Evolutionary conservation across 1,284 basidiomycete genomes (phyloP), one percentile per base, ranked within the genome.

Genomic region (Tremellales sp.): DNA sequence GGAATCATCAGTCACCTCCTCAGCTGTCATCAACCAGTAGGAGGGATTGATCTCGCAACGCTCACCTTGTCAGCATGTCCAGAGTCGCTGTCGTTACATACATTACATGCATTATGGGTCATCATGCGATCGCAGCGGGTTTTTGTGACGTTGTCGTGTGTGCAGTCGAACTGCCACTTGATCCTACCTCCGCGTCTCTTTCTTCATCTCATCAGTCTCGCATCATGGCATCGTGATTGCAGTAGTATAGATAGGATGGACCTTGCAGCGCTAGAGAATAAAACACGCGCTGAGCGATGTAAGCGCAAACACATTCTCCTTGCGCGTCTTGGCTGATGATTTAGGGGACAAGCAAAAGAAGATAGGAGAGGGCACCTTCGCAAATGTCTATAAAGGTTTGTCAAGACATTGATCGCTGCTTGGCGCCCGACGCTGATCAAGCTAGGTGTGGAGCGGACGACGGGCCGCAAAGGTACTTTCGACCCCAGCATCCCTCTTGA

Each of bases 291-390:
- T 2, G 56, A 61, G 21, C 52, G 62, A 57, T 72, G 70, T 70
- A 26, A 47, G 66, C 13, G 3, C 24, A 13, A 45, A 31, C 8
- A 17, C 15, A 40, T 29, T n/a, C 7, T 31, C 2, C 8, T 15
- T 6, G 37, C 2, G 41, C 51, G 29, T 8, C n/a, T n/a, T n/a
- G 15, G 29, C 29, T 31, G 29, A 31, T 56, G 47, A 55, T 46
- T 24, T 44, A 74, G 72, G 72, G 73, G 60, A 62, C 25, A 92
- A 93, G 72, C 87, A 89, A 63, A 80, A 82, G 64, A 92, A 92
- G 71, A 82, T 92, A 43, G 94, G 94, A 67, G 94, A 98, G 75
- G 96, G 94, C 75, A 87, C 92, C 15, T 98, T 96, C 73, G 94
- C 94, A 50, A 91, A 96, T 48, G 96, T 99, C 2, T 98, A 94